These are phyloP conservation scores for Pistacia atlantica DNA, from an alignment of 345 rosid genomes.

Conservation along the genomic window DNA sequence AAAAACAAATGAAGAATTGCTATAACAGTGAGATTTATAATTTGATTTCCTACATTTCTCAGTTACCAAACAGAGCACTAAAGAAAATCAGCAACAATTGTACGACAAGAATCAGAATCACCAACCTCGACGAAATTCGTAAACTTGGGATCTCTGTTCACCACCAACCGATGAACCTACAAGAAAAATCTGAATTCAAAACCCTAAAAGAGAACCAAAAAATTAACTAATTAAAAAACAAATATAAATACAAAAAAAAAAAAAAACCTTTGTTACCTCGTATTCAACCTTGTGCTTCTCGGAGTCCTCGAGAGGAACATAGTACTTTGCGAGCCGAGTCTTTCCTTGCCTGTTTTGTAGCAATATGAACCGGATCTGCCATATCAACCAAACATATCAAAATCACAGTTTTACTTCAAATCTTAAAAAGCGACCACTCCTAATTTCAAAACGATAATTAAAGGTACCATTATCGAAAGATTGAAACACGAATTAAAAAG, in stretches of 20 bases:
- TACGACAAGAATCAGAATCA: not conserved
- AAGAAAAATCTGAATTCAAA: slow-evolving; percentile 3
- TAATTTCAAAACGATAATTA: slow-evolving; percentile 1
- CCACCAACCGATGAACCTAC: slow-evolving; percentile 97
- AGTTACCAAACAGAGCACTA: not conserved
- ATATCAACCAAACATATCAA: slow-evolving; percentile 15
- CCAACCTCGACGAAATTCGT: slow-evolving; percentile 96
- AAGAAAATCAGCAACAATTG: not conserved
- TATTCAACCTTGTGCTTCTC: slow-evolving; percentile 99
- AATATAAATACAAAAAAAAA: not conserved
- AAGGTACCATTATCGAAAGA: slow-evolving; percentile 33
- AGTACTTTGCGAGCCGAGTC: slow-evolving; percentile 99
- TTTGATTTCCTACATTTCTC: not conserved
- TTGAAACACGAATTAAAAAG: not conserved
- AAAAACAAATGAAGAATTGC: not conserved
- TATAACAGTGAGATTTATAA: not conserved
- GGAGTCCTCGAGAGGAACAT: slow-evolving; percentile 95
- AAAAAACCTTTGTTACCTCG: slow-evolving; percentile 52
- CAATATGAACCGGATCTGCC: slow-evolving; percentile 96
- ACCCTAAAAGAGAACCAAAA: not conserved
- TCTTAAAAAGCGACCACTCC: not conserved
- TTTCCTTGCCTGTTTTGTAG: slow-evolving; percentile 98
- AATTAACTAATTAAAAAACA: not conserved
- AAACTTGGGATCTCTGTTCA: slow-evolving; percentile 90
- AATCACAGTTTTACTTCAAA: not conserved